Base-by-base conservation (phyloP, 352 stramenopile species). In the Globisporangium nunn region DNA sequence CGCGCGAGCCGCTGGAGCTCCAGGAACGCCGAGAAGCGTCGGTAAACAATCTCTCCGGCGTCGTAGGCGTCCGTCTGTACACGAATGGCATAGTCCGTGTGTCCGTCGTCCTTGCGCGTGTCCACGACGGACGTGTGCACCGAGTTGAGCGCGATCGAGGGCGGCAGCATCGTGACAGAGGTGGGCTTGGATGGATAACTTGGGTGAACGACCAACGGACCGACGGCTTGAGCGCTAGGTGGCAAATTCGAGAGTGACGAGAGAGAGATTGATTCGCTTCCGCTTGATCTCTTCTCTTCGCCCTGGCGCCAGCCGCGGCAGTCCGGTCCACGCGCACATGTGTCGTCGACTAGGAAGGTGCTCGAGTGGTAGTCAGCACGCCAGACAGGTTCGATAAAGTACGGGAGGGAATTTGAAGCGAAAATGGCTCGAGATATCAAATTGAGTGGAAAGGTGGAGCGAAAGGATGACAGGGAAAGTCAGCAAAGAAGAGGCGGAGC, bases 61-160 rank as follows among this genome's bases (percentile, higher is more conserved):
- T 75, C 75, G 55, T 67, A 81, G 37, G 70, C 64, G 55, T 83
- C 72, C 46, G 77, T 74, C 70, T 85, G 75, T 50, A 93, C 78
- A 44, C 79, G 77, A 66, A 93, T 85, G 52, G 79, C 81, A 56
- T 93, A 93, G 69, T 93, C 81, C n/a, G 83, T 93, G 77, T 91
- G 81, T 47, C 79, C 66, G 51, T 69, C 69, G 39, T 86, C 72
- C 64, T 89, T 90, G 59, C 80, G 80, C 29, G 83, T 89, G 59
- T 83, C 73, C n/a, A 91, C 68, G 47, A 93, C 75, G 23, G 61
- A 73, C 28, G 68, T 81, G 62, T 73, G 78, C 54, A 93, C 67
- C 18, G 75, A 67, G 50, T 63, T 75, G 23, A 93, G 68, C 50
- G 63, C 48, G 54, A 88, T 69, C 29, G 61, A 53, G 4, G 58